Evolutionary conservation across 306 rosid genomes (phyloP), one percentile per base, ranked within the genome.

Genomic region (Rosa multiflora): DNA sequence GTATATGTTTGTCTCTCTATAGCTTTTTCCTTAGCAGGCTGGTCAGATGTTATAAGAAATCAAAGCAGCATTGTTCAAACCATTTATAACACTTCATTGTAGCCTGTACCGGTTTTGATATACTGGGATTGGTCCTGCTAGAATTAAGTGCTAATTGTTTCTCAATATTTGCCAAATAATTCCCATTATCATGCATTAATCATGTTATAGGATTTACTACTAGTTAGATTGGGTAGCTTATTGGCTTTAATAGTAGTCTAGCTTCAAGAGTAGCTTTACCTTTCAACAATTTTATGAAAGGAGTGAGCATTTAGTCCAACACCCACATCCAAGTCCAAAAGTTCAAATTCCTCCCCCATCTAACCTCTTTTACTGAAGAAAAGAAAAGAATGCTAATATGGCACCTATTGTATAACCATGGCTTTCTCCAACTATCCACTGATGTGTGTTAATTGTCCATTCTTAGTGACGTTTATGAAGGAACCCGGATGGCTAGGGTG

Each of bases 381-480:
- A 23, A 2, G 2, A 9, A 61, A 26, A 23, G 5, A 4, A 0
- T 13, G 14, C 37, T 23, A 8, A 4, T 32, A 47, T 46, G 23
- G 48, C 64, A 43, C 35, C 48, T 18, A 32, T 72, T 52, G 48
- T 44, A 35, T 58, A 44, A 32, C 12, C 43, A 62, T 14, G 62
- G 52, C 56, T 63, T 46, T 73, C 46, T 43, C 66, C 15, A 17
- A 55, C 46, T 20, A 39, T 75, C 73, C 12, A 62, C 79, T 82
- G 47, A 89, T 70, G 17, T 8, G 58, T 72, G 21, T 80, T 66
- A 59, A 68, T 76, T 80, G 77, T 79, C 80, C 77, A 35, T 68
- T 73, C 63, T 18, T 68, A 95, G 99, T 76, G 99, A 96, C 73
- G 94, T 90, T 55, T 96, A 96, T 14, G 99, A 96, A 89, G 98